Percentiles rank a stretch among this genome's conserved stretches.
phyloP scores from a whole-genome alignment of 345 rosid genomes.

The Turritis glabra region DNA sequence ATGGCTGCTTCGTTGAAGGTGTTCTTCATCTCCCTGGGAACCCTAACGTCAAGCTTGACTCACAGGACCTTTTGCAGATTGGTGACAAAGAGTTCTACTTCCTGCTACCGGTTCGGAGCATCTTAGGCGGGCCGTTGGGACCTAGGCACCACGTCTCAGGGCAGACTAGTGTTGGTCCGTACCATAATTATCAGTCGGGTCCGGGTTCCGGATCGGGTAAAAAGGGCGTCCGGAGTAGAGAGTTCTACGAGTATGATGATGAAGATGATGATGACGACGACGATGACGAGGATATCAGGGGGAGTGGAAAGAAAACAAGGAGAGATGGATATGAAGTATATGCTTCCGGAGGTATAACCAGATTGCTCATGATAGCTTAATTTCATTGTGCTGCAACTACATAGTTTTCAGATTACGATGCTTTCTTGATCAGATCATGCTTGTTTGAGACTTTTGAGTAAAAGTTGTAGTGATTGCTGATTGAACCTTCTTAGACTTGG shows the following conservation, averaged over 20 bases:
- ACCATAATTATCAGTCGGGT: constrained; percentile 54
- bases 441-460: neutral
- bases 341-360: constrained; percentile 61
- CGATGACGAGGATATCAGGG: constrained; percentile 57
- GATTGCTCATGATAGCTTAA: constrained; percentile 18
- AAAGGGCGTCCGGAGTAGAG: constrained; percentile 65
- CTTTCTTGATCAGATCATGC: constrained; percentile 4
- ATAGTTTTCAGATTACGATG: neutral
- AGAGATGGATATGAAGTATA: constrained; percentile 68
- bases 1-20: constrained; percentile 95
- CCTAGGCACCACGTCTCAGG: constrained; percentile 61
- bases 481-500: neutral
- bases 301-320: constrained; percentile 72
- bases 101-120: constrained; percentile 83
- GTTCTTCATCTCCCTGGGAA: constrained; percentile 96
- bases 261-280: constrained; percentile 39
- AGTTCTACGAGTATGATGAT: constrained; percentile 57
- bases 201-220: constrained; percentile 47
- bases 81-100: constrained; percentile 97
- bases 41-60: constrained; percentile 91
- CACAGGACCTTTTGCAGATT: constrained; percentile 90
- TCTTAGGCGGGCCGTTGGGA: constrained; percentile 69
- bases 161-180: constrained; percentile 42
- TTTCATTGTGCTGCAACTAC: neutral
- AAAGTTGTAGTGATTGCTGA: constrained; percentile 1